phyloP scores from a whole-genome alignment of 1,284 basidiomycete species.

The Marasmius sp. region DNA sequence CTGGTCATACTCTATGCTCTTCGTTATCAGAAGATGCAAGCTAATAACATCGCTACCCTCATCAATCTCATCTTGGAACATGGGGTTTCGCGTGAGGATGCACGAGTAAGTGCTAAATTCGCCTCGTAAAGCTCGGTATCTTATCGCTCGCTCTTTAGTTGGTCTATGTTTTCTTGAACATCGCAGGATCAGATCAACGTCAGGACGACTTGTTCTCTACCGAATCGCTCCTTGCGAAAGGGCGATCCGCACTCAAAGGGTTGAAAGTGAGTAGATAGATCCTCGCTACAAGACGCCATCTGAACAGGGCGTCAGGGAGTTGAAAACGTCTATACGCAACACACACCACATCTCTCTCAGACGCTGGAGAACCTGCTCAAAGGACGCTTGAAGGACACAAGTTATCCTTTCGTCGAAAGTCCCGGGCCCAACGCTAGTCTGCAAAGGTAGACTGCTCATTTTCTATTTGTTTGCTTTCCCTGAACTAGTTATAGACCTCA shows the following conservation, averaged over 20 bases:
- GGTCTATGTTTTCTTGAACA: slow-evolving; percentile 91
- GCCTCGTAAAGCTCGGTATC: too few relatives aligned
- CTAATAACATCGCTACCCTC: slow-evolving; percentile 80
- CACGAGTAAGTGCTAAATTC: slow-evolving; percentile 52
- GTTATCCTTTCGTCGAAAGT: slow-evolving; percentile 87
- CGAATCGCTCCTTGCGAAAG: slow-evolving; percentile 92
- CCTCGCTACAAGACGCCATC: neutral
- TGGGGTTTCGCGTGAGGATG: slow-evolving; percentile 84
- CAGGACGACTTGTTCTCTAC: slow-evolving; percentile 98
- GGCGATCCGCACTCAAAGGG: slow-evolving; percentile 93
- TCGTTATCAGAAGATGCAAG: slow-evolving; percentile 91
- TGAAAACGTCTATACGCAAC: slow-evolving; percentile 99
- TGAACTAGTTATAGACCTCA: slow-evolving; percentile 63
- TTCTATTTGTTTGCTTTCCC: neutral
- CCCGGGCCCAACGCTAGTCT: slow-evolving; percentile 64
- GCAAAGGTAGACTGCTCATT: slow-evolving; percentile 51
- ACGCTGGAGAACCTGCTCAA: slow-evolving; percentile 91
- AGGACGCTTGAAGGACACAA: slow-evolving; percentile 83
- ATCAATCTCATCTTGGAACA: slow-evolving; percentile 82
- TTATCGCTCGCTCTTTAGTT: slow-evolving; percentile 48
- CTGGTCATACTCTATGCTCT: slow-evolving; percentile 94
- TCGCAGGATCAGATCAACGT: slow-evolving; percentile 93
- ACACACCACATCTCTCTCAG: slow-evolving; percentile 90
- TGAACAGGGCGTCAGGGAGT: slow-evolving; percentile 66
- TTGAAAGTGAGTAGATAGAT: slow-evolving; percentile 64